phyloP scores from a whole-genome alignment of 2,329 filamentous ascomycete genomes.

The Exophiala sp. region DNA sequence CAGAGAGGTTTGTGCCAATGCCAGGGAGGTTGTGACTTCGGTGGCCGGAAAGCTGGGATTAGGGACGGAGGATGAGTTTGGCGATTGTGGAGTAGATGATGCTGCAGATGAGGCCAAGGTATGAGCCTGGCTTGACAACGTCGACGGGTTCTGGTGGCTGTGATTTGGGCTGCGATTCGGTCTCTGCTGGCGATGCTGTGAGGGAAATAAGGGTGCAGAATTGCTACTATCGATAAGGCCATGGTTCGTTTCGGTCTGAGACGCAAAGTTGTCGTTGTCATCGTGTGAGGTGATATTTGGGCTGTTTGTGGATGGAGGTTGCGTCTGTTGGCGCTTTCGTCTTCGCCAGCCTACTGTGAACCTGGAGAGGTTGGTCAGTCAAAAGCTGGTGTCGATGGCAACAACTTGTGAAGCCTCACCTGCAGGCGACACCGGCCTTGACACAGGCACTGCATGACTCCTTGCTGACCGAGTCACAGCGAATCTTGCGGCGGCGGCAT shows the following conservation, averaged over 20 bases:
- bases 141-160: too few relatives aligned
- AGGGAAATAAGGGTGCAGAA: too few relatives aligned
- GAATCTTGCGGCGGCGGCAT: conserved; percentile 1
- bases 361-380: not conserved
- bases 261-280: not conserved
- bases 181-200: too few relatives aligned
- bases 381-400: not conserved
- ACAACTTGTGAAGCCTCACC: not conserved
- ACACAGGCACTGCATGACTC: conserved; percentile 1
- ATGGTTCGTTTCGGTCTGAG: too few relatives aligned
- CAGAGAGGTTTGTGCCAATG: conserved; percentile 2
- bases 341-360: not conserved
- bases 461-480: not conserved
- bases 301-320: not conserved
- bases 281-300: not conserved
- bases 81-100: not conserved
- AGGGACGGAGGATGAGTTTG: not conserved
- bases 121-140: too few relatives aligned
- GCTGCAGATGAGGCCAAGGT: too few relatives aligned
- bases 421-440: not conserved
- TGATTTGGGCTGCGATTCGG: too few relatives aligned
- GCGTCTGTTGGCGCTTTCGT: too few relatives aligned
- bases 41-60: too few relatives aligned
- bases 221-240: too few relatives aligned
- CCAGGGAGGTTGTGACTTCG: not conserved